These are phyloP conservation scores for Aspergillus saccharolyticus DNA, from an alignment of 495 filamentous ascomycete species.

Conservation along the genomic window DNA sequence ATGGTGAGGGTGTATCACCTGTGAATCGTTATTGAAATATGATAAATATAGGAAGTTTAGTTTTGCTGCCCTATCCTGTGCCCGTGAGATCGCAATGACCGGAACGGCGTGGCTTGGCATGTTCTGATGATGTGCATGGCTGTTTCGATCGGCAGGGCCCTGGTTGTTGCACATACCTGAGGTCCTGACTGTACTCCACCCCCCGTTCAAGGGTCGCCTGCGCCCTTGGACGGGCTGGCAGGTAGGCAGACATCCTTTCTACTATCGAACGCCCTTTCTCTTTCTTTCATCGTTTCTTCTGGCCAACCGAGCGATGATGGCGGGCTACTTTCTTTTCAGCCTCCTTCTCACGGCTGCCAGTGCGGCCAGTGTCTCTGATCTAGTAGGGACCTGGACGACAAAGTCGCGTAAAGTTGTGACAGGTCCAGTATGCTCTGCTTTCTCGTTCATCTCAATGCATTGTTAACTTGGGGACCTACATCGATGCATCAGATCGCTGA, in stretches of 20 bases:
- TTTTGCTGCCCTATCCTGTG: background rate
- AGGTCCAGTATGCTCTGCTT: constrained; percentile 54
- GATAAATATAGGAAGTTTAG: background rate
- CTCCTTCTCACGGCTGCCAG: constrained; percentile 27
- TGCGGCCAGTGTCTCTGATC: constrained; percentile 35
- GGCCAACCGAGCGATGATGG: constrained; percentile 11
- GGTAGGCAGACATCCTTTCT: background rate
- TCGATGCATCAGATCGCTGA: background rate
- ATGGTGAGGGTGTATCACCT: background rate
- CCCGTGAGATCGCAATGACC: constrained; percentile 1
- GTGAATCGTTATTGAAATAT: background rate
- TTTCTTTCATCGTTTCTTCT: background rate
- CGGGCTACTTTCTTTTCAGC: constrained; percentile 12
- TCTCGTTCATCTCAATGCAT: background rate
- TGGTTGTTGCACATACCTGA: constrained; percentile 1
- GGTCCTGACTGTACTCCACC: background rate
- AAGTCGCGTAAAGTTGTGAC: constrained; percentile 70
- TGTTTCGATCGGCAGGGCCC: constrained; percentile 15
- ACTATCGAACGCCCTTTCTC: background rate
- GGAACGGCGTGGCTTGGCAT: constrained; percentile 8
- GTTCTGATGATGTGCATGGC: constrained; percentile 6
- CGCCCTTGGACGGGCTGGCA: constrained; percentile 8
- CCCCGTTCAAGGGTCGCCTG: constrained; percentile 10
- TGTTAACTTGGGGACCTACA: background rate
- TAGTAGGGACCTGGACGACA: constrained; percentile 73